phyloP scores from a whole-genome alignment of 768 basidiomycete species.

The Sarcomyxa edulis region DNA sequence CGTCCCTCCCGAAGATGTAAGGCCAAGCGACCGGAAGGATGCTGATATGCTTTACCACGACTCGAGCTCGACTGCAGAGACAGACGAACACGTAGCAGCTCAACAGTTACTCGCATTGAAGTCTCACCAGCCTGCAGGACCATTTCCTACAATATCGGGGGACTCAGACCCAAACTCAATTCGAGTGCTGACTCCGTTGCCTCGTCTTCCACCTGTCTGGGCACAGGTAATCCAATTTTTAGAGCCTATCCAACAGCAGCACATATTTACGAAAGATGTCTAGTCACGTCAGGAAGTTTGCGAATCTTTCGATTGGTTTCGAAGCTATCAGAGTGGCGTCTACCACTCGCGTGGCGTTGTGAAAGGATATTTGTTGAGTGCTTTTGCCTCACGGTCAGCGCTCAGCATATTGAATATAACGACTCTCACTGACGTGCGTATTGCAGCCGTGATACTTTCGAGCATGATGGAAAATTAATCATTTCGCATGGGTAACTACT shows the following conservation, averaged over 20 bases:
- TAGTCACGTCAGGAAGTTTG: constrained; percentile 84
- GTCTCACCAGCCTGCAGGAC: too few relatives aligned
- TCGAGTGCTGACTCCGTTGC: constrained; percentile 16
- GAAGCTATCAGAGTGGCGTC: constrained; percentile 77
- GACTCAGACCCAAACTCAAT: neutral
- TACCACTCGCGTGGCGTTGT: constrained; percentile 57
- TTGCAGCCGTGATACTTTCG: constrained; percentile 63
- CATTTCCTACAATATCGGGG: too few relatives aligned
- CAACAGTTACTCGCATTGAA: too few relatives aligned
- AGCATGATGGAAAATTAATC: constrained; percentile 61
- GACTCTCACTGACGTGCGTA: constrained; percentile 8
- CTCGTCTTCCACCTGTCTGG: constrained; percentile 35
- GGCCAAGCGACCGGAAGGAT: too few relatives aligned
- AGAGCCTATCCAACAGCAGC: neutral
- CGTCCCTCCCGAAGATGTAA: too few relatives aligned
- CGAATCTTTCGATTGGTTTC: constrained; percentile 71
- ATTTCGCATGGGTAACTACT: constrained; percentile 77
- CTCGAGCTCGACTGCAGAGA: too few relatives aligned
- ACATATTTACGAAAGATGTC: too few relatives aligned
- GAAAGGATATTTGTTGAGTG: constrained; percentile 75
- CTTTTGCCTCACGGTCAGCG: constrained; percentile 57
- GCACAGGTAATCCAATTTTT: constrained; percentile 25
- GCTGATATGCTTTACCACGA: too few relatives aligned
- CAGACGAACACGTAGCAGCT: too few relatives aligned
- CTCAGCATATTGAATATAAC: neutral